Evolutionary conservation across 139 green algal genomes (phyloP).

Genomic region (Chlamydomonas sphaeroides): DNA sequence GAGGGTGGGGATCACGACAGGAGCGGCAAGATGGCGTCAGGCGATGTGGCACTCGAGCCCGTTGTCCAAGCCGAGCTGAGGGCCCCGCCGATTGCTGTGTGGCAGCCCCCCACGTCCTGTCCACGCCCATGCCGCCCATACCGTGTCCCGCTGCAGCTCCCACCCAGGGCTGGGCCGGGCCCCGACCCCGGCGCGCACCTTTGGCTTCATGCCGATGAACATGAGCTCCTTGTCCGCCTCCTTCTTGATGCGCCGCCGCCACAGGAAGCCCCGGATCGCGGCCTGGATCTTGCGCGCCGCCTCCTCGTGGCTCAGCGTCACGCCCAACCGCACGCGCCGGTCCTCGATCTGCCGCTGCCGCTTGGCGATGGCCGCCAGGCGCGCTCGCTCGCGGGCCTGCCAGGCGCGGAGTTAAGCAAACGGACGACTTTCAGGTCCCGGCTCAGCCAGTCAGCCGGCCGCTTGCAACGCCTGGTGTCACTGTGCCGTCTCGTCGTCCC

Average conservation of each 20-base stretch:
- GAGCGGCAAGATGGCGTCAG: no score
- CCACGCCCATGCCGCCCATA: no score
- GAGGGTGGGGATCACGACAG: neutral
- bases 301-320: conserved; percentile 68
- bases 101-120: no score
- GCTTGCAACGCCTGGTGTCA: no score
- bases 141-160: no score
- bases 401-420: no score
- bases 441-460: no score
- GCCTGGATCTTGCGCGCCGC: conserved; percentile 82
- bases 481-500: no score
- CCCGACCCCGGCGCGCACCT: conserved; percentile 52
- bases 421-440: neutral
- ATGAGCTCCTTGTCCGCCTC: conserved; percentile 77
- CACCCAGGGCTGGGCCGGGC: no score
- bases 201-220: conserved; percentile 88
- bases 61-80: no score
- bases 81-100: no score
- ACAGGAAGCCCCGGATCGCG: conserved; percentile 72
- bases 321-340: conserved; percentile 55
- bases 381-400: conserved; percentile 70
- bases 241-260: conserved; percentile 58
- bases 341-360: conserved; percentile 73
- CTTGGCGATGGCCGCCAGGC: conserved; percentile 61
- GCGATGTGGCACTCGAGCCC: no score